Evolutionary conservation across 495 filamentous ascomycete genomes (phyloP).

Genomic region (Talaromyces proteolyticus): DNA sequence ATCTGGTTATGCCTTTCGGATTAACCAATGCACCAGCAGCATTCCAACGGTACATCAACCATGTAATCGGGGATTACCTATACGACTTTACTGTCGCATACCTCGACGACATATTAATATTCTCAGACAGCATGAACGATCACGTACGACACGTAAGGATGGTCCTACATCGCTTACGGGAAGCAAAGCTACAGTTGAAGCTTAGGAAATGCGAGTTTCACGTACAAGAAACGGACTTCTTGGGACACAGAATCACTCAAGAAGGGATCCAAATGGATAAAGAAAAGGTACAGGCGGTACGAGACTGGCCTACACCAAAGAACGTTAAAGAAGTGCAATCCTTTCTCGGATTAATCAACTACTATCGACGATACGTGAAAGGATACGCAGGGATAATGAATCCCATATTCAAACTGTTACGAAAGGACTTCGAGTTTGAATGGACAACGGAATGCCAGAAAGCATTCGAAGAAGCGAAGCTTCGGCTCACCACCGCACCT

Average conservation of each 20-base stretch:
- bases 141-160: not conserved
- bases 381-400: not conserved
- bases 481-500: slow-evolving; percentile 1
- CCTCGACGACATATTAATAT: slow-evolving; percentile 1
- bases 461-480: not conserved
- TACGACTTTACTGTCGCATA: not conserved
- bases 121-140: not conserved
- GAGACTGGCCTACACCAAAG: not conserved
- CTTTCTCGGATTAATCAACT: slow-evolving; percentile 9
- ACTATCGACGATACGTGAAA: not conserved
- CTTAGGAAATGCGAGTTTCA: slow-evolving; percentile 12
- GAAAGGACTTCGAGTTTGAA: not conserved
- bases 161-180: not conserved
- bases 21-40: slow-evolving; percentile 8
- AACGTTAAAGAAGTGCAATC: slow-evolving; percentile 7
- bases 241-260: slow-evolving; percentile 1
- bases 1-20: slow-evolving; percentile 13
- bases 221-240: slow-evolving; percentile 7
- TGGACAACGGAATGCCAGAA: not conserved
- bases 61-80: slow-evolving; percentile 1
- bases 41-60: slow-evolving; percentile 7
- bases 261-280: slow-evolving; percentile 3
- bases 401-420: not conserved
- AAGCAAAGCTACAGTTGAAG: not conserved
- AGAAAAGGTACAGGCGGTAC: not conserved